Base-by-base conservation (phyloP, 257 asterid genomes). In the Plectranthus barbatus region DNA sequence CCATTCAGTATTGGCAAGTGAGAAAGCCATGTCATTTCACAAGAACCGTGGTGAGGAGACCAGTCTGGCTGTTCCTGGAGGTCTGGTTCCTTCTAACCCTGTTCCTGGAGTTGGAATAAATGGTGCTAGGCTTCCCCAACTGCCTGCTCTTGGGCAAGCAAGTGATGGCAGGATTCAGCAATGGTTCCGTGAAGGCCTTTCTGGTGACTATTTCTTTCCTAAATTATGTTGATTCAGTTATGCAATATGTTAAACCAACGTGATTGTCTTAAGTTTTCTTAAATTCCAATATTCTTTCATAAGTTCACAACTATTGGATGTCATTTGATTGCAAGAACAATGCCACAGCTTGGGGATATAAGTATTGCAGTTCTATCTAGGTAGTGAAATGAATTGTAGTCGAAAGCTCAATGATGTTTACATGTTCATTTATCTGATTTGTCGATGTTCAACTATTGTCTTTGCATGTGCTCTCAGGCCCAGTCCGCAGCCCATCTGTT, bases 141-240 rank as follows among this genome's bases (percentile, higher is more conserved):
- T 70, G 19, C 77, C 79, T 44, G 88, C 90, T 60, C 78, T 86
- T 70, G 91, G 67, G 66, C 77, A 80, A 34, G 77, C 83, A 46
- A 69, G 79, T 67, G 85, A 83, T 87, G 87, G 88, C 69, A 83
- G 71, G 72, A 77, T 85, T 63, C 97, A 90, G 50, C 81, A 90
- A 58, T 90, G 97, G 97, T 90, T 85, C 84, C 86, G 81, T 24
- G 97, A 90, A 79, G 95, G 95, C 45, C 83, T 90, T 70, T 83
- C 94, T 3, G 97, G 97, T 90, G 73, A 78, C 51, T 24, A 1
- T 24, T 19, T 66, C 74, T 40, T 61, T 62, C 23, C 17, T 52
- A 9, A 14, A 50, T 11, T 56, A 7, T 37, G 65, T 37, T 53
- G 56, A 45, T 40, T 23, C 59, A 15, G 15, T 23, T 41, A 3